Conservation (phyloP, 257 asterid species). For the Thymus quinquecostatus region DNA sequence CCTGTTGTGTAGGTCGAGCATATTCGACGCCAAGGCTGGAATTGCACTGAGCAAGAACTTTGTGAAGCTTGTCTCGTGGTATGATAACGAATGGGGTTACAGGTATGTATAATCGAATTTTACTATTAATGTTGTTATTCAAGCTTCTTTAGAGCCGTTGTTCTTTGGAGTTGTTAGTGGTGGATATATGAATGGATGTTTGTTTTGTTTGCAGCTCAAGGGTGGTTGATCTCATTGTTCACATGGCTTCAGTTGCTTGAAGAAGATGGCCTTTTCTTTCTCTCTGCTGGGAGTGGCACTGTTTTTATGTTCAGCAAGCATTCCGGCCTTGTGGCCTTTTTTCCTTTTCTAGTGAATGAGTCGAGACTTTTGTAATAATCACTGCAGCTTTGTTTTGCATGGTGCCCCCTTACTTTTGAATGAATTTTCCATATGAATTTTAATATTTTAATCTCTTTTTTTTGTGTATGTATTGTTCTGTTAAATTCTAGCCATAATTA, state of each 20-base stretch:
- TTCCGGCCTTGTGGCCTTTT: neutral
- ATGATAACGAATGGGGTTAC: slow-evolving; percentile 82
- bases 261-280: slow-evolving; percentile 8
- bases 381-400: slow-evolving; percentile 2
- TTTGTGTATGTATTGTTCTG: neutral
- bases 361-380: slow-evolving; percentile 14
- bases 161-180: neutral
- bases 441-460: neutral
- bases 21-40: slow-evolving; percentile 84
- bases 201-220: slow-evolving; percentile 55
- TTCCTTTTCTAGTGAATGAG: neutral
- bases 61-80: slow-evolving; percentile 72
- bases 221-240: slow-evolving; percentile 66
- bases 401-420: neutral
- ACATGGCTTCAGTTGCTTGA: slow-evolving; percentile 61
- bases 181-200: neutral
- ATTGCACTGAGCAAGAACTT: slow-evolving; percentile 69
- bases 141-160: neutral
- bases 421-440: neutral
- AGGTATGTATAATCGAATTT: slow-evolving; percentile 36
- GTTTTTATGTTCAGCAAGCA: neutral
- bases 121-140: neutral
- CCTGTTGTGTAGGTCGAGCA: slow-evolving; percentile 58
- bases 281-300: neutral
- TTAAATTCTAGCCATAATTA: too few relatives aligned